Base-by-base conservation (phyloP, 1,284 basidiomycete species). In the Puccinia coronata region DNA sequence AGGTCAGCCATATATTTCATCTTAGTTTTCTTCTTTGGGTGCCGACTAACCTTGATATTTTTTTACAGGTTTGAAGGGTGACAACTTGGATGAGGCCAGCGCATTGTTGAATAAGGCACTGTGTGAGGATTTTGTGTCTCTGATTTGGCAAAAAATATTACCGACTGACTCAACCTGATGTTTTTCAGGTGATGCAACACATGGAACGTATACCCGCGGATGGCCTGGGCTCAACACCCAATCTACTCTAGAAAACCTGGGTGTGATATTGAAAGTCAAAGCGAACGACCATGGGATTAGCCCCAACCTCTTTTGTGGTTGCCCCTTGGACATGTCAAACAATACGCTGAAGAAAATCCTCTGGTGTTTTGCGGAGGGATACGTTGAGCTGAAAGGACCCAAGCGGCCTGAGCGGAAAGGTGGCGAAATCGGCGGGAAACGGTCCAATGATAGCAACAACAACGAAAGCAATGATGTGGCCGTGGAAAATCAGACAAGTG, bases 261-360 rank as follows among this genome's bases (percentile, higher is more conserved):
- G n/a, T 67, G 63, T 67, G 2, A 20, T 67, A 47, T 43, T 67
- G n/a, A 67, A n/a, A 39, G 63, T 67, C 5, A 67, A 67, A 28
- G n/a, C n/a, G 25, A 20, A 67, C 31, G 6, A 23, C 20, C 18
- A n/a, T 28, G 63, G 63, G 11, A 20, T 67, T 20, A 43, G 36
- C 8, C 36, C 39, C 12, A 9, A 43, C 36, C 20, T n/a, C 20
- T 67, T 67, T 47, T 67, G 63, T 36, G 63, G 34, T 28, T 4
- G 63, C 9, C 63, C 63, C 39, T 41, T 20, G 18, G 63, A 67
- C n/a, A 41, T 67, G 63, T n/a, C 23, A 23, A 67, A 67, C 4
- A 23, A 36, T 5, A 34, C 8, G 31, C 63, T 67, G 39, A 67
- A 43, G n/a, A 18, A 9, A n/a, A 67, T 67, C 20, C 39, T 67